phyloP scores from a whole-genome alignment of 139 green algal genomes.

The Chlamydomonas incerta region DNA sequence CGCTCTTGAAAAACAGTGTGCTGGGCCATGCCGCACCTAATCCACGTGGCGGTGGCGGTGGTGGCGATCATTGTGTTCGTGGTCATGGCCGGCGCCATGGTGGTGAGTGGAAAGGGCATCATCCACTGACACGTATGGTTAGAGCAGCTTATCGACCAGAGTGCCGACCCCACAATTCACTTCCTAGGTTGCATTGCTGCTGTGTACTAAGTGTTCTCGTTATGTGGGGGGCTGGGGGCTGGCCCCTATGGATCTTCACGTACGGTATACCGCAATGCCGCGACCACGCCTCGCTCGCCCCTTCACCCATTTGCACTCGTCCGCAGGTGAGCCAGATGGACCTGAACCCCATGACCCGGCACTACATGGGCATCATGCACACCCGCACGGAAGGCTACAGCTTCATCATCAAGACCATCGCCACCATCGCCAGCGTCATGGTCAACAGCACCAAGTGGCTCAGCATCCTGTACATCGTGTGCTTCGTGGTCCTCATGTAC shows the following conservation, averaged over 20 bases:
- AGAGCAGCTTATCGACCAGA: no score
- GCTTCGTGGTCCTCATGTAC: background rate
- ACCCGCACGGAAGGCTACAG: background rate
- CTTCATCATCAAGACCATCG: background rate
- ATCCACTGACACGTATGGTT: no score
- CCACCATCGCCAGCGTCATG: background rate
- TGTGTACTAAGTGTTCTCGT: no score
- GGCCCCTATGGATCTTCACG: no score
- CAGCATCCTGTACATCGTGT: background rate
- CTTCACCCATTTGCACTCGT: no score
- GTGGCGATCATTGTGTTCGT: background rate
- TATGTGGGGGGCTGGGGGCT: no score
- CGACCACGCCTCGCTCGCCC: no score
- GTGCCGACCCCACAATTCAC: no score
- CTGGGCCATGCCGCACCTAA: conserved; percentile 27
- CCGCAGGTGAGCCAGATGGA: background rate
- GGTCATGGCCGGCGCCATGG: background rate
- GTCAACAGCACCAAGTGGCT: background rate
- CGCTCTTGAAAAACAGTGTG: no score
- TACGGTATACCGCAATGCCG: no score
- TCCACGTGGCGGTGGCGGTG: background rate
- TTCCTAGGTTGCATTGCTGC: no score
- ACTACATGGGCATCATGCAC: background rate
- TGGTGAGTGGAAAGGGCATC: background rate
- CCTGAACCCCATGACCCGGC: background rate